Percentiles rank a stretch among this genome's conserved stretches.
Conservation (phyloP, 176 grass and related monocot species). For the Aegilops longissima region DNA sequence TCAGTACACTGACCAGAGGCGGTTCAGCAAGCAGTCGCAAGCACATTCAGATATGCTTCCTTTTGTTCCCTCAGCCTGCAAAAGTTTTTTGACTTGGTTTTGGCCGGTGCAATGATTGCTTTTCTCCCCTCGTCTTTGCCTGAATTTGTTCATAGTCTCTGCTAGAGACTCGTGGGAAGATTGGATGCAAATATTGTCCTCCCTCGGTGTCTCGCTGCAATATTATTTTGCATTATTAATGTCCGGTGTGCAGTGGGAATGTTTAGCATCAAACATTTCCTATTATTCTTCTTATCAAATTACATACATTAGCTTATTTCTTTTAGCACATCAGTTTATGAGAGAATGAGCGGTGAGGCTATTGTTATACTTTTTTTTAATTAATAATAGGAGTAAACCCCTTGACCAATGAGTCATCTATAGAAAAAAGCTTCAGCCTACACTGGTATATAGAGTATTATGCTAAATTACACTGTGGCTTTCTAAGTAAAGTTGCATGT, state of each 20-base stretch:
- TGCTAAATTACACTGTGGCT: background rate
- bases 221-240: too few species aligned
- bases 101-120: constrained; percentile 23
- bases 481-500: background rate
- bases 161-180: background rate
- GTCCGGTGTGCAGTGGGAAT: too few species aligned
- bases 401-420: background rate
- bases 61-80: constrained; percentile 17
- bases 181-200: too few species aligned
- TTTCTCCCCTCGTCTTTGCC: background rate
- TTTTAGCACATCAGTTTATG: too few species aligned
- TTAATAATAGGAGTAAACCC: background rate
- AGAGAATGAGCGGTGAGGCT: too few species aligned
- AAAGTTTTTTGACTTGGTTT: constrained; percentile 27
- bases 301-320: too few species aligned
- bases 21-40: constrained; percentile 4
- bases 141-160: background rate
- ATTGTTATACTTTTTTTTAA: background rate
- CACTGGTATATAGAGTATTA: background rate
- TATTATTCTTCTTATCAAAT: too few species aligned
- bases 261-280: too few species aligned
- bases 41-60: constrained; percentile 17
- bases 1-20: background rate
- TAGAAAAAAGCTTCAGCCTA: background rate
- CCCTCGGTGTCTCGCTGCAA: too few species aligned